Conservation (phyloP, 352 stramenopile species). For the Plasmopara muralis region DNA sequence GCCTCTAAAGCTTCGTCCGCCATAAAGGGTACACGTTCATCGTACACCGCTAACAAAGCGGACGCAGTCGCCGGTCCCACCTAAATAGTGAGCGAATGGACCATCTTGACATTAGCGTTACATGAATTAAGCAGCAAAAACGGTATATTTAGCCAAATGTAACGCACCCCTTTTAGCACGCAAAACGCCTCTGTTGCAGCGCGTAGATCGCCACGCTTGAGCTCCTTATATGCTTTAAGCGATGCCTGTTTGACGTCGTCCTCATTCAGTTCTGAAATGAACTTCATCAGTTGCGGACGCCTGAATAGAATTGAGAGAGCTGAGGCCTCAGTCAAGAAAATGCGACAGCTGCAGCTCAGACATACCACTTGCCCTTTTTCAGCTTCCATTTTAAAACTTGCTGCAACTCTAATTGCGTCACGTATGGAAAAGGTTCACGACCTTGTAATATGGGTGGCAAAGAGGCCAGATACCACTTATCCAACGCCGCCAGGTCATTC, state of each 20-base stretch:
- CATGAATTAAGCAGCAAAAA: neutral
- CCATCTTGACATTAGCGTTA: slow-evolving; percentile 1
- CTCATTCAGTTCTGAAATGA: slow-evolving; percentile 35
- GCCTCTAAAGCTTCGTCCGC: slow-evolving; percentile 72
- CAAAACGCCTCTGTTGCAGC: slow-evolving; percentile 44
- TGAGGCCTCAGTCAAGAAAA: neutral
- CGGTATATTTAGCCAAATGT: neutral
- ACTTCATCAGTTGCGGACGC: slow-evolving; percentile 74
- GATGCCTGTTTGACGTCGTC: slow-evolving; percentile 47
- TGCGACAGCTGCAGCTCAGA: neutral
- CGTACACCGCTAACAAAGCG: slow-evolving; percentile 62
- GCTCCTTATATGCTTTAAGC: slow-evolving; percentile 26
- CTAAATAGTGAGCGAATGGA: slow-evolving; percentile 19
- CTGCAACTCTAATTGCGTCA: slow-evolving; percentile 49
- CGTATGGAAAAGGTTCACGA: slow-evolving; percentile 42
- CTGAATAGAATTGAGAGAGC: slow-evolving; percentile 21
- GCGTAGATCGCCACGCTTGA: slow-evolving; percentile 29
- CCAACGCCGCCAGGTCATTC: slow-evolving; percentile 45
- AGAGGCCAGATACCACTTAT: slow-evolving; percentile 46
- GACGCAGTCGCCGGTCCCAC: slow-evolving; percentile 73
- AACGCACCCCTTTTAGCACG: slow-evolving; percentile 59
- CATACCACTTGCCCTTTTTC: slow-evolving; percentile 78
- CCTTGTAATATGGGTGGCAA: slow-evolving; percentile 35
- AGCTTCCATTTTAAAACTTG: slow-evolving; percentile 81
- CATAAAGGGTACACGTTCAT: slow-evolving; percentile 68